A percentile compares a stretch with the other conserved stretches of the same genome.
phyloP scores from a whole-genome alignment of 2,329 filamentous ascomycete species.

The Diaporthe amygdali region DNA sequence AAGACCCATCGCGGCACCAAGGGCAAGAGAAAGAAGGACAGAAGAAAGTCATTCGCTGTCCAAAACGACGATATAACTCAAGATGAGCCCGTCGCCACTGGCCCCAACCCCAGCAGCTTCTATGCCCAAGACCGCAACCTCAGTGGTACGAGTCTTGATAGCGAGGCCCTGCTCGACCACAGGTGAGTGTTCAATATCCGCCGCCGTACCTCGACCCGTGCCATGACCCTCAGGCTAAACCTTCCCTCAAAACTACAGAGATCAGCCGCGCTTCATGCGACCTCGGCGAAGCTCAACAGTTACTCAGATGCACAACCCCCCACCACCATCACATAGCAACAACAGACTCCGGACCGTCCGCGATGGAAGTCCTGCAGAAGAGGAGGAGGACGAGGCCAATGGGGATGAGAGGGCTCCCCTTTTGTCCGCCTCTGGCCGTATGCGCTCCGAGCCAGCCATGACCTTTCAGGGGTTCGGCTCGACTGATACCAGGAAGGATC shows the following conservation, averaged over 20 bases:
- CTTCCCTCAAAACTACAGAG: conserved; percentile 43
- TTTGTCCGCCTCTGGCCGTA: conserved; percentile 48
- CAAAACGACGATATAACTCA: conserved; percentile 58
- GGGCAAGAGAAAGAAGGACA: conserved; percentile 72
- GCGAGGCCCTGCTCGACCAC: conserved; percentile 86
- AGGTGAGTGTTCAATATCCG: conserved; percentile 57
- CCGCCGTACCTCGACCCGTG: background rate
- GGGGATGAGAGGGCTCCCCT: conserved; percentile 61
- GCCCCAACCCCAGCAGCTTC: conserved; percentile 45
- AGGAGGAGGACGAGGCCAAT: conserved; percentile 49
- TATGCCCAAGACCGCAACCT: conserved; percentile 62
- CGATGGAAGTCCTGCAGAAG: conserved; percentile 48
- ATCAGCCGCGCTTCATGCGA: conserved; percentile 64
- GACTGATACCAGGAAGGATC: conserved; percentile 41
- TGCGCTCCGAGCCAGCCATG: conserved; percentile 38
- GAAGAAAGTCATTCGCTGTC: conserved; percentile 81
- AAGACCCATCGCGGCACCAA: conserved; percentile 71
- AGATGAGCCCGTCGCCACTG: conserved; percentile 36
- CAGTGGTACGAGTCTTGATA: conserved; percentile 89
- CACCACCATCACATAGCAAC: conserved; percentile 34
- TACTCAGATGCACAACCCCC: conserved; percentile 37
- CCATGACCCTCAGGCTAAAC: background rate
- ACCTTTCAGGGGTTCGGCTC: conserved; percentile 47
- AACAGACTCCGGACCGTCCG: conserved; percentile 34
- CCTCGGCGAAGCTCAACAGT: conserved; percentile 65